Conservation (phyloP, 257 asterid species). For the Prunella vulgaris region DNA sequence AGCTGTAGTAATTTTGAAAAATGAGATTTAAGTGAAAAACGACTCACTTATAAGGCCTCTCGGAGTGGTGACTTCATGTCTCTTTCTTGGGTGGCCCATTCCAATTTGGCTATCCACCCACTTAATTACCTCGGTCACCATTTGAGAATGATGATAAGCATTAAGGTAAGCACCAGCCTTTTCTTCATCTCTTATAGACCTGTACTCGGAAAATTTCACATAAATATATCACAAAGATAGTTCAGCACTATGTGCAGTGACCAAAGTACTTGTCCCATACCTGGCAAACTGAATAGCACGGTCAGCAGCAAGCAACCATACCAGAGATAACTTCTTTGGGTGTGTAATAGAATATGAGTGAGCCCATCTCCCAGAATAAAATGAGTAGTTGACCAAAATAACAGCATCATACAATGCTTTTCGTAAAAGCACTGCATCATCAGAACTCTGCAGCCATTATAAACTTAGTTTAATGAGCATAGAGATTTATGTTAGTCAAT, state of each 20-base stretch:
- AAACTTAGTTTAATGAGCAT: constrained; percentile 15
- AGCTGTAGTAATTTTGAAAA: no score
- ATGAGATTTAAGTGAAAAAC: constrained; percentile 8
- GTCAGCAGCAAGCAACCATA: constrained; percentile 67
- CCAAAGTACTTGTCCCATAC: constrained; percentile 32
- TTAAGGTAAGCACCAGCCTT: constrained; percentile 47
- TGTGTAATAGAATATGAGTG: constrained; percentile 31
- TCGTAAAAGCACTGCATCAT: constrained; percentile 40
- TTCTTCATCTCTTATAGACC: constrained; percentile 49
- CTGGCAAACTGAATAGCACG: constrained; percentile 60
- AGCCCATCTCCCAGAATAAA: constrained; percentile 48
- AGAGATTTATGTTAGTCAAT: constrained; percentile 9
- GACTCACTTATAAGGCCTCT: constrained; percentile 67
- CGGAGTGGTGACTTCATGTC: constrained; percentile 44
- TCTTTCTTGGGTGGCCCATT: constrained; percentile 17
- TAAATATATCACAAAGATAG: constrained; percentile 19
- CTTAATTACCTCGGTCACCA: constrained; percentile 46
- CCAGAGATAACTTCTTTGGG: constrained; percentile 44
- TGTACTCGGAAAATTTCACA: constrained; percentile 32
- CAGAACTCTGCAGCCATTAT: constrained; percentile 48
- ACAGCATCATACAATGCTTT: constrained; percentile 59
- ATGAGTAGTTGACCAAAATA: constrained; percentile 48
- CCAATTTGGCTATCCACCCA: constrained; percentile 49
- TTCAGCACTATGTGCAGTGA: background rate
- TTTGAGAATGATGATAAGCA: constrained; percentile 52